Base-by-base conservation (phyloP, 78 protist species). In the Polysphondylium violaceum region DNA sequence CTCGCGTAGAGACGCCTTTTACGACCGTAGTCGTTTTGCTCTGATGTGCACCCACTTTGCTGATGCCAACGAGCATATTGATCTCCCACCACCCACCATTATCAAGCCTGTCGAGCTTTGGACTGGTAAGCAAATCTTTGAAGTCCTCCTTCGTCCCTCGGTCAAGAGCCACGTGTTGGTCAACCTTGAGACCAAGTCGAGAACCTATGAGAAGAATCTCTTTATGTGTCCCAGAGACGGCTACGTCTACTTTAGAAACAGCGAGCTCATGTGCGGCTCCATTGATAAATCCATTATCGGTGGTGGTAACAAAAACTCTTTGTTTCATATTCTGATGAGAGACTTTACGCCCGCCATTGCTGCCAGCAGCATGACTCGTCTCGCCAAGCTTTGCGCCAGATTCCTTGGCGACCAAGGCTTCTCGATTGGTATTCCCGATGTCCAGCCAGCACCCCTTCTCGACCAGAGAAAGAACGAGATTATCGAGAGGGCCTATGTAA, bases 41-140 rank as follows among this genome's bases (percentile, higher is more conserved):
- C 85, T 72, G 74, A 19, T 94, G 53, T 44, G 81, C 36, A 38
- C 97, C 19, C 78, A 60, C 38, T 72, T 95, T 59, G 56, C 79
- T 12, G 97, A 94, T 40, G 97, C 88, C 12, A 61, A 29, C 27
- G 94, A 51, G 63, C 89, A 71, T 9, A 56, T 97, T 40, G 98
- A 94, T 17, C 21, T 97, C 14, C 99, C 99, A 38, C 87, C 94
- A 29, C 98, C 99, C 1, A 78, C 98, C 25, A 86, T 97, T 9
- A 9, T 96, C 19, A 95, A 94, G 71, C 99, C 99, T 5, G 68
- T 95, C 19, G 97, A 92, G 59, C 69, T 99, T 90, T 99, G 99
- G 99, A 98, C 99, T 5, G 99, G 99, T 5, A 99, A 99, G 78
- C 99, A 99, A 86, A 31, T 98, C 27, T 92, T 96, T 65, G 63